A percentile compares a stretch with the other conserved stretches of the same genome.
Conservation (phyloP, 140 eudicot species). For the Ambrosia hybrid region DNA sequence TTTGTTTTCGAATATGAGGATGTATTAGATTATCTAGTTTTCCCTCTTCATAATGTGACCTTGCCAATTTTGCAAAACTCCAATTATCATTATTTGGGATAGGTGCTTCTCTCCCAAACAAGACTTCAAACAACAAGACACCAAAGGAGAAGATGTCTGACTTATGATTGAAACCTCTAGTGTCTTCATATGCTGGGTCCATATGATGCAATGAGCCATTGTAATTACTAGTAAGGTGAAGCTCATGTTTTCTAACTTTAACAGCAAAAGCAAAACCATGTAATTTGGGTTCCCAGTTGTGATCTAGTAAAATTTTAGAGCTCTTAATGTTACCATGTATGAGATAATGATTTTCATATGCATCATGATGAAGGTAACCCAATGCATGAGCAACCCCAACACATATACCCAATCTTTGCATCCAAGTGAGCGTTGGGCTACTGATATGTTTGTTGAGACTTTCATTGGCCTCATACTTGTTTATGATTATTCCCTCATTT, state of each 20-base stretch:
- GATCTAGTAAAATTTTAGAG: not conserved
- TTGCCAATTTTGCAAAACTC: not conserved
- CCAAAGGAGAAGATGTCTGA: not conserved
- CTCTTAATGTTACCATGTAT: not conserved
- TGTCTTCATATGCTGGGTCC: not conserved
- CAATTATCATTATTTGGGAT: not conserved
- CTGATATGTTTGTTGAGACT: not conserved
- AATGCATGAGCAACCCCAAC: not conserved
- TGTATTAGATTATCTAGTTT: too few species aligned
- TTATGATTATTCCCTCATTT: not conserved
- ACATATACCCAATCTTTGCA: not conserved
- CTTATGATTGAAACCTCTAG: not conserved
- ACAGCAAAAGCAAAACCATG: conserved; percentile 1
- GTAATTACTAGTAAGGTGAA: not conserved
- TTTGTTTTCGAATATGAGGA: too few species aligned
- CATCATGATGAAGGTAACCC: not conserved
- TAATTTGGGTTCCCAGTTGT: not conserved
- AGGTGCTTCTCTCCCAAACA: not conserved
- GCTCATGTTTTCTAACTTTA: not conserved
- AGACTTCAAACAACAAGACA: not conserved
- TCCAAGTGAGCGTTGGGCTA: not conserved
- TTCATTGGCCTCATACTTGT: not conserved
- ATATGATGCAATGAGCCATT: not conserved
- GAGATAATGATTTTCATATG: not conserved
- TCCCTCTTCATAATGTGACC: too few species aligned